Percentiles rank a stretch among this genome's conserved stretches.
phyloP scores from a whole-genome alignment of 192 early-diverging fungal genomes.

The Coemansia sp. region DNA sequence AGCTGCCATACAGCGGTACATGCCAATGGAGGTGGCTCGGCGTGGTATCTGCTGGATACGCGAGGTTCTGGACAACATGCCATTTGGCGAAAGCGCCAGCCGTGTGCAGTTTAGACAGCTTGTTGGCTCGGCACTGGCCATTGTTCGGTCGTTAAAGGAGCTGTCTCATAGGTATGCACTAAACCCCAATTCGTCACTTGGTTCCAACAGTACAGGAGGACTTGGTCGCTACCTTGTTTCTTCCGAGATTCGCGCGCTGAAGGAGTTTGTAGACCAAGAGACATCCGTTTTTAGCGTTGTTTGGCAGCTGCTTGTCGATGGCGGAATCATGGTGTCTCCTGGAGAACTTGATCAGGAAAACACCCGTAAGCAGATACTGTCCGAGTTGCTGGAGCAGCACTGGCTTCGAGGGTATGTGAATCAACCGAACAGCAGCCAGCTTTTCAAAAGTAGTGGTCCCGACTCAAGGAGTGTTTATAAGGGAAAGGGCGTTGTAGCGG shows the following conservation, averaged over 20 bases:
- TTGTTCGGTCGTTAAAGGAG: slow-evolving; percentile 19
- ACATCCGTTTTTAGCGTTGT: slow-evolving; percentile 19
- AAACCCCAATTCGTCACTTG: background rate
- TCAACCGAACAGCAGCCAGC: background rate
- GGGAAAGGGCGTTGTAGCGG: slow-evolving; percentile 11
- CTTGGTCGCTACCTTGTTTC: background rate
- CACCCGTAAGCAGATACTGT: slow-evolving; percentile 33
- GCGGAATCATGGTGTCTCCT: slow-evolving; percentile 47
- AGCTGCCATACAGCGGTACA: slow-evolving; percentile 8
- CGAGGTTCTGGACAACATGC: slow-evolving; percentile 41
- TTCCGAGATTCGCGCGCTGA: slow-evolving; percentile 17
- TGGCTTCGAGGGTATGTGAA: slow-evolving; percentile 24
- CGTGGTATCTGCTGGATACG: slow-evolving; percentile 43
- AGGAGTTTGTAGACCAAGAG: slow-evolving; percentile 19
- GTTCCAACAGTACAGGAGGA: background rate
- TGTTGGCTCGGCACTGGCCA: slow-evolving; percentile 13
- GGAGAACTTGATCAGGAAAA: slow-evolving; percentile 36
- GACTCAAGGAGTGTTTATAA: background rate
- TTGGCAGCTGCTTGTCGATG: slow-evolving; percentile 49
- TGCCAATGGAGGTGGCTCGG: slow-evolving; percentile 40
- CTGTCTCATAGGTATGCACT: slow-evolving; percentile 6
- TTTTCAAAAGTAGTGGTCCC: background rate
- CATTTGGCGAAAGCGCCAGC: slow-evolving; percentile 22
- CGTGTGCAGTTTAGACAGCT: slow-evolving; percentile 27
- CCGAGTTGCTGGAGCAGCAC: slow-evolving; percentile 35